A percentile compares a stretch with the other conserved stretches of the same genome.
Evolutionary conservation across 192 early-diverging fungal species (phyloP).

Genomic region (Hyaloraphidium curvatum): DNA sequence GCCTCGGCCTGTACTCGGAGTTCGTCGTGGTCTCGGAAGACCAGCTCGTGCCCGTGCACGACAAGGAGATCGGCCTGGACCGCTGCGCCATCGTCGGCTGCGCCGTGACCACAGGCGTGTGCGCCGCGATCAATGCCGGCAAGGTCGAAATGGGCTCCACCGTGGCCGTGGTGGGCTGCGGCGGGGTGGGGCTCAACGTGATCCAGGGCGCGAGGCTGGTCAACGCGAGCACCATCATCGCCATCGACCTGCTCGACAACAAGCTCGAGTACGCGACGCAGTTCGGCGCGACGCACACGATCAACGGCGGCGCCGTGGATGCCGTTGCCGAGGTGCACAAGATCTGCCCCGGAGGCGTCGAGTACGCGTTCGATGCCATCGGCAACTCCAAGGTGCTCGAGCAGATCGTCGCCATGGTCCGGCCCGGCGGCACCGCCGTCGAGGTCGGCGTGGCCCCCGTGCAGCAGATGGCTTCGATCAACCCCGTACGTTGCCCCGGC

Average conservation of each 20-base stretch:
- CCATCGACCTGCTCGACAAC: slow-evolving; percentile 33
- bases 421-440: not conserved
- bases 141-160: slow-evolving; percentile 57
- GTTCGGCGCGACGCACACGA: slow-evolving; percentile 71
- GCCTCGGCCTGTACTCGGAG: not conserved
- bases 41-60: not conserved
- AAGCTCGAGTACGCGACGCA: slow-evolving; percentile 20
- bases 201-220: slow-evolving; percentile 54
- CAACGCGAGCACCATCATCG: slow-evolving; percentile 45
- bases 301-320: slow-evolving; percentile 39
- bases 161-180: slow-evolving; percentile 64
- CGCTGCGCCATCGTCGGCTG: not conserved
- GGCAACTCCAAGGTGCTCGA: not conserved
- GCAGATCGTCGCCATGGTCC: not conserved
- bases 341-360: not conserved
- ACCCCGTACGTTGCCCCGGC: too few species aligned
- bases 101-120: slow-evolving; percentile 53
- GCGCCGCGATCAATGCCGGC: slow-evolving; percentile 82
- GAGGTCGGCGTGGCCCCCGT: not conserved
- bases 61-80: not conserved
- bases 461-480: not conserved
- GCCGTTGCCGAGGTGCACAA: not conserved
- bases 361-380: not conserved
- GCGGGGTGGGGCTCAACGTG: slow-evolving; percentile 82
- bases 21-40: not conserved